A percentile compares a stretch with the other conserved stretches of the same genome.
These are phyloP conservation scores for Ophiocordyceps camponoti-saundersi DNA, from an alignment of 2,329 filamentous ascomycete species.

Conservation along the genomic window DNA sequence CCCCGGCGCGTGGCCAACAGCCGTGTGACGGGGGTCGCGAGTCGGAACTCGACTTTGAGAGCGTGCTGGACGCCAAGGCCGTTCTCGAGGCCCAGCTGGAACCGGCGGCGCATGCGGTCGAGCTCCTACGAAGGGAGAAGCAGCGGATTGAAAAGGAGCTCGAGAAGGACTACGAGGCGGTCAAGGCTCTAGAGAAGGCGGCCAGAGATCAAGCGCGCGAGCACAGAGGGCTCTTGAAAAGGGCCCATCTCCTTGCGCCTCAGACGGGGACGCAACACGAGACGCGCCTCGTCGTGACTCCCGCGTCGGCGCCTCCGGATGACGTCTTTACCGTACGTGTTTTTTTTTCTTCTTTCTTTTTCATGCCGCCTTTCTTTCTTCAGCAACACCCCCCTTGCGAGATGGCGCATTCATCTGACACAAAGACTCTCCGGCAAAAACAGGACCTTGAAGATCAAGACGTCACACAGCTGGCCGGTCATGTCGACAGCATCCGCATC, in stretches of 20 bases:
- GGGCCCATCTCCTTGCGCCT: constrained; percentile 32
- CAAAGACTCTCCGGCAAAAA: no score
- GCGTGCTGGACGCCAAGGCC: constrained; percentile 40
- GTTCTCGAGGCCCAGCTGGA: constrained; percentile 41
- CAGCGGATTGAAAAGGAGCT: constrained; percentile 37
- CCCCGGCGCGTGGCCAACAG: constrained; percentile 6
- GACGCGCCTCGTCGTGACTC: constrained; percentile 1
- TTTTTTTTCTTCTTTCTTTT: neutral
- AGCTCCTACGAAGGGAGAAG: constrained; percentile 41
- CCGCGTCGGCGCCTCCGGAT: neutral
- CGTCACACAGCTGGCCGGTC: constrained; percentile 30
- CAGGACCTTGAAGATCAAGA: constrained; percentile 18
- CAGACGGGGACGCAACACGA: constrained; percentile 8
- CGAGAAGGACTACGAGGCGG: constrained; percentile 33
- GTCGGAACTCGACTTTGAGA: constrained; percentile 49
- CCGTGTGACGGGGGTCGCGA: constrained; percentile 26
- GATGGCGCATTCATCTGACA: neutral
- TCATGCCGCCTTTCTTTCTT: neutral
- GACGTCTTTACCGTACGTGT: constrained; percentile 5
- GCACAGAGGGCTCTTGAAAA: constrained; percentile 30
- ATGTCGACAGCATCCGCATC: constrained; percentile 37
- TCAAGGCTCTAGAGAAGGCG: constrained; percentile 36
- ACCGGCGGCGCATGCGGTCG: constrained; percentile 43
- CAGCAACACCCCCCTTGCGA: neutral
- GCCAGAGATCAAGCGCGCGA: constrained; percentile 34